These are phyloP conservation scores for Boehmeria nivea DNA, from an alignment of 306 rosid genomes.

Conservation along the genomic window DNA sequence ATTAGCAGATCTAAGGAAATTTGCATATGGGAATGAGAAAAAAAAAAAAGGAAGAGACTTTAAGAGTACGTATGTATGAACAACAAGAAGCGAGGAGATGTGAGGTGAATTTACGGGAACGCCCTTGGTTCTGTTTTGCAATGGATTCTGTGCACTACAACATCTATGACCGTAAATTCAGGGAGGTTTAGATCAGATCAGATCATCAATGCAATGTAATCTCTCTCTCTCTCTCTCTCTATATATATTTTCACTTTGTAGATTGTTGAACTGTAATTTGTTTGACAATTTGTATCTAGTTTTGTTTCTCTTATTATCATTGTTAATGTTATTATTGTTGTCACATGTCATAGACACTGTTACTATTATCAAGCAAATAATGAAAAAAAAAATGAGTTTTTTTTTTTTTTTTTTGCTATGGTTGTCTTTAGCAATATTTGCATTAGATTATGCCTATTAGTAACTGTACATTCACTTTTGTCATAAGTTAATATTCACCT, in stretches of 20 bases:
- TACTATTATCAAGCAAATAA: background rate
- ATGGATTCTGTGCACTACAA: too few species aligned
- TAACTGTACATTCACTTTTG: too few species aligned
- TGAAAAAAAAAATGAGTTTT: background rate
- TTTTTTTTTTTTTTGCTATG: slow-evolving; percentile 1
- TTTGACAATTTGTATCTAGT: slow-evolving; percentile 9
- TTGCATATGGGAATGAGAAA: slow-evolving; percentile 18
- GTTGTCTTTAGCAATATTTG: too few species aligned
- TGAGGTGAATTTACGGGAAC: too few species aligned
- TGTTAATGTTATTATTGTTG: background rate
- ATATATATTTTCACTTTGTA: background rate
- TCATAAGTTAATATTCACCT: too few species aligned
- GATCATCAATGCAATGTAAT: slow-evolving; percentile 17
- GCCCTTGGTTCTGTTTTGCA: too few species aligned
- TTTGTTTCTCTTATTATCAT: background rate
- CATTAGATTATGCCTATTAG: too few species aligned
- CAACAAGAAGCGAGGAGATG: too few species aligned
- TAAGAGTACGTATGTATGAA: too few species aligned
- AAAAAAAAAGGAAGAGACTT: background rate
- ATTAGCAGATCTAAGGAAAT: slow-evolving; percentile 55
- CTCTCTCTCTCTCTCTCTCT: background rate
- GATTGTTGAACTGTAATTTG: slow-evolving; percentile 24
- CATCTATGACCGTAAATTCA: slow-evolving; percentile 16
- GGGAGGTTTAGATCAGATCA: background rate
- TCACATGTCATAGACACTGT: background rate